Conservation (phyloP, 768 basidiomycete genomes). For the Tremella fuciformis region DNA sequence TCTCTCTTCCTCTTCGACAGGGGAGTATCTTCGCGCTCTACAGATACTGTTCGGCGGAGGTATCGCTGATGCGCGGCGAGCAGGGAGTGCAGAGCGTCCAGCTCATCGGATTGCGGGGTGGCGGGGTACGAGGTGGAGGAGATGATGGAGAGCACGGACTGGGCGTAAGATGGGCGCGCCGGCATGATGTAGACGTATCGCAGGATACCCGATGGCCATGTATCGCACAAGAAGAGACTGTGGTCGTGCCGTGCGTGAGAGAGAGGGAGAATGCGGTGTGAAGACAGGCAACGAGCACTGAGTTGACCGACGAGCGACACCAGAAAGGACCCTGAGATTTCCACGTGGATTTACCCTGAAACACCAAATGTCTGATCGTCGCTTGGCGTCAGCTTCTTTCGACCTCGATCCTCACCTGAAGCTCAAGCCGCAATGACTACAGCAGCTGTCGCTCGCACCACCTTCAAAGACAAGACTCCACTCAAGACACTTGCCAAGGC, state of each 20-base stretch:
- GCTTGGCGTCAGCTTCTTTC: not conserved
- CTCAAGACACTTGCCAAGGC: conserved; percentile 46
- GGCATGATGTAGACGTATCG: not conserved
- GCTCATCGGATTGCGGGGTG: conserved; percentile 19
- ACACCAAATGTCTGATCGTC: too few relatives aligned
- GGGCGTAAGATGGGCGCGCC: conserved; percentile 1
- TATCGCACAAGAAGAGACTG: not conserved
- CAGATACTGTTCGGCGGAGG: not conserved
- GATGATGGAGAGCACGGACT: conserved; percentile 25
- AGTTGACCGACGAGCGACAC: conserved; percentile 3
- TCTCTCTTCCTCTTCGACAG: conserved; percentile 1
- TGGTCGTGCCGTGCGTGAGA: not conserved
- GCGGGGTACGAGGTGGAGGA: conserved; percentile 32
- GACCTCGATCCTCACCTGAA: too few relatives aligned
- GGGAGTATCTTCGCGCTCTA: conserved; percentile 1
- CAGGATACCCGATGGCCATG: too few relatives aligned
- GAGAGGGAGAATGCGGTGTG: not conserved
- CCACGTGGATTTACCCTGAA: too few relatives aligned
- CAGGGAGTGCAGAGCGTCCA: conserved; percentile 25
- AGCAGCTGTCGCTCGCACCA: not conserved
- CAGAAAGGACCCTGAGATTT: too few relatives aligned
- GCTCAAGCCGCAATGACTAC: conserved; percentile 2
- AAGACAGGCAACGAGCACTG: not conserved
- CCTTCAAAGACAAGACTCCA: conserved; percentile 41
- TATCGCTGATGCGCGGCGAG: not conserved